Conservation (phyloP, 2,329 filamentous ascomycete genomes). For the Thermoascus crustaceus region DNA sequence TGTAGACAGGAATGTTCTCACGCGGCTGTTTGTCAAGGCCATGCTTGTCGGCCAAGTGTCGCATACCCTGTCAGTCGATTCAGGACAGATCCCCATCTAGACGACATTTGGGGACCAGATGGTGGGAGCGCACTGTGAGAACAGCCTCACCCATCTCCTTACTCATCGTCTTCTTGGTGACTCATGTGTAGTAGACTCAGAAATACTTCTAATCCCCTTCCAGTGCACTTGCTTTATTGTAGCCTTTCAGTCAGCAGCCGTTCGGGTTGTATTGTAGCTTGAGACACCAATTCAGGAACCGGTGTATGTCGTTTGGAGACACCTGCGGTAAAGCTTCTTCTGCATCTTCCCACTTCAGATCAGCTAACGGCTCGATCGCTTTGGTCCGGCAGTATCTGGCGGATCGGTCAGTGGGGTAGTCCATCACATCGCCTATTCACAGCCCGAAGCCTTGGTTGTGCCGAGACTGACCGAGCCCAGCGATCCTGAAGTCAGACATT, state of each 20-base stretch:
- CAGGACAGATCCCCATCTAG: constrained; percentile 6
- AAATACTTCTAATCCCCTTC: constrained; percentile 15
- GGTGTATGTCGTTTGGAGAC: constrained; percentile 14
- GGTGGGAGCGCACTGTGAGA: neutral
- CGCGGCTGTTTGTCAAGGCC: constrained; percentile 10
- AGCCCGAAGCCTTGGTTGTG: too few species aligned
- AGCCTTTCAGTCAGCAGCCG: constrained; percentile 9
- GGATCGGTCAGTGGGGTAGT: constrained; percentile 4
- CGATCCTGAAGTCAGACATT: constrained; percentile 9
- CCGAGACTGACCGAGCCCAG: constrained; percentile 8
- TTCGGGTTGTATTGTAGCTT: constrained; percentile 12
- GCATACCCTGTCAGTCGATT: constrained; percentile 10
- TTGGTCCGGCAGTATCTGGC: constrained; percentile 13
- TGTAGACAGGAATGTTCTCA: constrained; percentile 12
- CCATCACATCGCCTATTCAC: neutral
- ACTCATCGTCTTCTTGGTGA: constrained; percentile 10
- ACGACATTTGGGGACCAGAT: too few species aligned
- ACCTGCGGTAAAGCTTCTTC: constrained; percentile 10
- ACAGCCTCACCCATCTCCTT: constrained; percentile 12
- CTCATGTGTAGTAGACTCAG: constrained; percentile 11
- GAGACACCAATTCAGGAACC: constrained; percentile 15
- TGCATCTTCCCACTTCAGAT: constrained; percentile 12
- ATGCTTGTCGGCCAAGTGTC: constrained; percentile 12
- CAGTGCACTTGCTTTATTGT: constrained; percentile 12
- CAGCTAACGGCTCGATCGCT: constrained; percentile 8